phyloP scores from a whole-genome alignment of 352 stramenopile genomes.

The Peronospora farinosa region DNA sequence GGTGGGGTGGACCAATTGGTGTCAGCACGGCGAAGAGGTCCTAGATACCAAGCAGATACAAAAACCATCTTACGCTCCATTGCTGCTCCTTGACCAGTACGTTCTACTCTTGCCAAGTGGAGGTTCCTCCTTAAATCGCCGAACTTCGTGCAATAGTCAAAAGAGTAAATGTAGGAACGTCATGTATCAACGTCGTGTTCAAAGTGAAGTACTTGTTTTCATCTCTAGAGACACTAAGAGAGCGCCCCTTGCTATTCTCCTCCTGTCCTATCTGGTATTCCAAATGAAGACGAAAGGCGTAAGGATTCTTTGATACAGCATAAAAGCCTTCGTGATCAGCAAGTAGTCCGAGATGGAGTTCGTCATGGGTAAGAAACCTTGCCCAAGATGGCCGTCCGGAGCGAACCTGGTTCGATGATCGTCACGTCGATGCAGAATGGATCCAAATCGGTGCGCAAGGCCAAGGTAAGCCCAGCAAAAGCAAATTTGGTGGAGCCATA shows the following conservation, averaged over 20 bases:
- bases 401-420: slow-evolving; percentile 40
- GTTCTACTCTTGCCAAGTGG: slow-evolving; percentile 31
- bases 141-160: no score
- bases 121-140: slow-evolving; percentile 34
- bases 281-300: no score
- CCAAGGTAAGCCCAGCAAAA: slow-evolving; percentile 30
- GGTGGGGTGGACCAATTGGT: slow-evolving; percentile 91
- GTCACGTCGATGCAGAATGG: slow-evolving; percentile 40
- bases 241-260: no score
- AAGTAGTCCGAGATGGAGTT: slow-evolving; percentile 31
- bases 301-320: no score
- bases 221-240: no score
- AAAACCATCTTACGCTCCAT: slow-evolving; percentile 64
- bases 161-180: no score
- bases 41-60: slow-evolving; percentile 93
- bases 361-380: slow-evolving; percentile 29
- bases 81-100: slow-evolving; percentile 40
- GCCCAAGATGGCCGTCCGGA: slow-evolving; percentile 36
- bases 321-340: slow-evolving; percentile 21
- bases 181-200: no score
- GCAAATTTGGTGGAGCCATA: slow-evolving; percentile 42
- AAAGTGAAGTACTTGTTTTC: no score
- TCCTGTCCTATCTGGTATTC: no score
- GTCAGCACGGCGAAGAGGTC: slow-evolving; percentile 96
- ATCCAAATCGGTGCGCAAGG: slow-evolving; percentile 28